Percentiles rank a stretch among this genome's conserved stretches.
Evolutionary conservation across 139 green algal species (phyloP).

Genomic region (Chlorella sp.): DNA sequence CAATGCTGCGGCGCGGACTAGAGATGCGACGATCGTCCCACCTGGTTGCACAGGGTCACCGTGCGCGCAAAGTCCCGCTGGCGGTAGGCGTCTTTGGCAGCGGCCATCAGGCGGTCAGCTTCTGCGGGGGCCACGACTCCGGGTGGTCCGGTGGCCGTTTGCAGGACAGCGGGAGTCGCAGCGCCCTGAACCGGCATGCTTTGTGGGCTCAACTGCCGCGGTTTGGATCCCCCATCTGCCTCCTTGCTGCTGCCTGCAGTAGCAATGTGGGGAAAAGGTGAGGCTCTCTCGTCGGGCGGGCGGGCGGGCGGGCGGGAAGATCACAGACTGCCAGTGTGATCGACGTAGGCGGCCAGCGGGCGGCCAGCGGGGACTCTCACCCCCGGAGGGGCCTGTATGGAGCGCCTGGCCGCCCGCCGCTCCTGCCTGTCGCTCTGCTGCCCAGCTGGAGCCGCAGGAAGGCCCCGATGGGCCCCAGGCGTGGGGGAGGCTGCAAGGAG

Average conservation of each 20-base stretch:
- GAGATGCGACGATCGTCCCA: constrained; percentile 10
- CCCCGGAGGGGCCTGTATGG: too few relatives aligned
- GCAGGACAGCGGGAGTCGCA: too few relatives aligned
- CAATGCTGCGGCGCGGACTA: background rate
- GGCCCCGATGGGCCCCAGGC: too few relatives aligned
- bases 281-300: background rate
- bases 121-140: background rate
- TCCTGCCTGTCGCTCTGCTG: too few relatives aligned
- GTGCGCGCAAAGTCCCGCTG: constrained; percentile 48
- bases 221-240: background rate
- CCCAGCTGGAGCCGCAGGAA: too few relatives aligned
- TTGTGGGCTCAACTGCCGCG: background rate
- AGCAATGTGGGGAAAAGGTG: background rate
- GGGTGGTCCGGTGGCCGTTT: background rate
- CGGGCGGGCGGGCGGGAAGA: background rate
- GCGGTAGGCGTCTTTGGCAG: constrained; percentile 60
- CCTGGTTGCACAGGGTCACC: constrained; percentile 60
- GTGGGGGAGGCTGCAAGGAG: too few relatives aligned
- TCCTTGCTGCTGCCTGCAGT: background rate
- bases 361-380: too few relatives aligned
- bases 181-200: background rate
- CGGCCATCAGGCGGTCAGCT: constrained; percentile 14
- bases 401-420: too few relatives aligned
- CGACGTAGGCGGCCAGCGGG: too few relatives aligned
- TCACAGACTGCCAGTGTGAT: background rate